These are phyloP conservation scores for Pinus tabuliformis DNA, from an alignment of 75 land plant genomes.

Conservation along the genomic window DNA sequence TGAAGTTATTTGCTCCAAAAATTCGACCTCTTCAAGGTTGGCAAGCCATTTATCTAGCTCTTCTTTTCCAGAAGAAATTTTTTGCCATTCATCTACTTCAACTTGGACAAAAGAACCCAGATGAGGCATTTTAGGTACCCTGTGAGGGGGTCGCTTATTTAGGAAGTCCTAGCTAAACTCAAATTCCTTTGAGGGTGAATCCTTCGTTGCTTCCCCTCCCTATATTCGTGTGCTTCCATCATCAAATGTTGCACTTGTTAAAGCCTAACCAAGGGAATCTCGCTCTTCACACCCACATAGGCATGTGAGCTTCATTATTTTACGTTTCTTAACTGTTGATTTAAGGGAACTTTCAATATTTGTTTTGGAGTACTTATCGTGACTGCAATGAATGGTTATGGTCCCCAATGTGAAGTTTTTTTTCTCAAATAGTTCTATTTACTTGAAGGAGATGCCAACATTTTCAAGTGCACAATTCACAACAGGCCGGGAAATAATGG, in stretches of 20 bases:
- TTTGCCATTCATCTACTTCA: conserved; percentile 72
- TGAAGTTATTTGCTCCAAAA: conserved; percentile 46
- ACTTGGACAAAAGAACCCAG: conserved; percentile 34
- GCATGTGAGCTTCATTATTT: conserved; percentile 51
- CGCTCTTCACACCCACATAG: conserved; percentile 69
- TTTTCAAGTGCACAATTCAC: conserved; percentile 59
- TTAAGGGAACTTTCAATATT: conserved; percentile 42
- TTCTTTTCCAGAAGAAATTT: conserved; percentile 50
- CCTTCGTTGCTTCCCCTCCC: conserved; percentile 10
- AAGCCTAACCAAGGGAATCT: conserved; percentile 2
- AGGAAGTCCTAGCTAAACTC: conserved; percentile 20
- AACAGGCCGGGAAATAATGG: conserved; percentile 52
- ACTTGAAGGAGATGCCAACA: conserved; percentile 53
- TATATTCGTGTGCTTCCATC: neutral
- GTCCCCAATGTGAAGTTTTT: conserved; percentile 56
- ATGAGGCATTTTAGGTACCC: conserved; percentile 31
- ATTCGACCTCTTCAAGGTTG: conserved; percentile 47
- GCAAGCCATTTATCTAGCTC: conserved; percentile 61
- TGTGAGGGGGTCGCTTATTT: conserved; percentile 13
- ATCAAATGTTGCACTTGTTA: conserved; percentile 1
- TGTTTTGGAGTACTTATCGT: conserved; percentile 39
- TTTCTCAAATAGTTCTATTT: conserved; percentile 72
- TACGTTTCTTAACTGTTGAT: conserved; percentile 49
- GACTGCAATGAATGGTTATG: conserved; percentile 33
- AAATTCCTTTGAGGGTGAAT: conserved; percentile 10